These are phyloP conservation scores for Phoma sp. DNA, from an alignment of 2,329 filamentous ascomycete species.

Conservation along the genomic window DNA sequence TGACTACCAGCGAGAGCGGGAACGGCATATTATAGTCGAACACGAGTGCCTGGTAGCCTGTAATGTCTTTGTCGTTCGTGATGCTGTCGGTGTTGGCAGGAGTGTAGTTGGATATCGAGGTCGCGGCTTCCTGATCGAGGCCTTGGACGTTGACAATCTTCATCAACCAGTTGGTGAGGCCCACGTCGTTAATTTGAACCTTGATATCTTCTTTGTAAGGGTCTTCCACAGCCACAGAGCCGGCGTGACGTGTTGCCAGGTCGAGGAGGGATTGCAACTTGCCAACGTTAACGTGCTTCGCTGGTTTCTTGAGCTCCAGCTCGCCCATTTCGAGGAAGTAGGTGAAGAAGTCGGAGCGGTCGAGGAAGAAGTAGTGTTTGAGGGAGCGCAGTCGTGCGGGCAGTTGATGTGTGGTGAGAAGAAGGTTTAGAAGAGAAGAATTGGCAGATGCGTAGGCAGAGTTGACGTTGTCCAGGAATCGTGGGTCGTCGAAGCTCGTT, in stretches of 20 bases:
- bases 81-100: conserved; percentile 62
- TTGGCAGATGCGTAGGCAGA: conserved; percentile 95
- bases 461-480: conserved; percentile 96
- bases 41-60: conserved; percentile 89
- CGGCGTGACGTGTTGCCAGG: conserved; percentile 92
- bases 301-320: conserved; percentile 88
- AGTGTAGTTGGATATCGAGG: conserved; percentile 72
- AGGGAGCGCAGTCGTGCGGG: conserved; percentile 86
- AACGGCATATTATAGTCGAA: conserved; percentile 96
- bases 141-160: conserved; percentile 96
- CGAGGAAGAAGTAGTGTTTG: conserved; percentile 99
- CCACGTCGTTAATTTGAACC: conserved; percentile 94
- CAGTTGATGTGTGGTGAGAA: conserved; percentile 90
- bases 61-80: conserved; percentile 84
- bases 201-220: conserved; percentile 99
- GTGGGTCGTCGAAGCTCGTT: conserved; percentile 85
- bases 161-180: conserved; percentile 91
- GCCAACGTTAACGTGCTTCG: conserved; percentile 85
- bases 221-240: conserved; percentile 90
- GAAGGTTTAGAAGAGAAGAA: conserved; percentile 85
- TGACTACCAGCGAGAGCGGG: conserved; percentile 92
- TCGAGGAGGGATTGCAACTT: conserved; percentile 97
- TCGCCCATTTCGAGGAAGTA: conserved; percentile 93
- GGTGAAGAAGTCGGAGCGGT: conserved; percentile 96
- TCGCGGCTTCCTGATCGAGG: conserved; percentile 79